Evolutionary conservation across 805 yeast species (phyloP).

Genomic region (Pichia thaimueangensis): DNA sequence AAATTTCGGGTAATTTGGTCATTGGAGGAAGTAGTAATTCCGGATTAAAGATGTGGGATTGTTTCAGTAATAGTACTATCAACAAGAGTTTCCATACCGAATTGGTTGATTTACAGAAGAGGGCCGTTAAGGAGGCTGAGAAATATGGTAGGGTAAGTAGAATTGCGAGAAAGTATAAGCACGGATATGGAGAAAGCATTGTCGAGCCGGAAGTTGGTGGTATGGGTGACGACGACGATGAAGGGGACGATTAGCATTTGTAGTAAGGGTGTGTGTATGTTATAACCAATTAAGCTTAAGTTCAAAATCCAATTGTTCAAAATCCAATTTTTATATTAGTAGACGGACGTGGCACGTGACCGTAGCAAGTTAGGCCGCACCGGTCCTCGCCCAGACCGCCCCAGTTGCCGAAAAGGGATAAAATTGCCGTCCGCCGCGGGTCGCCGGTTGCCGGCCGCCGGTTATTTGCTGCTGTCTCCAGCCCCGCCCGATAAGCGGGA

Average conservation of each 20-base stretch:
- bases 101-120: slow-evolving; percentile 44
- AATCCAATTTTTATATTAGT: too few relatives aligned
- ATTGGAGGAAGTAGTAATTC: slow-evolving; percentile 78
- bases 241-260: slow-evolving; percentile 25
- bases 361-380: too few relatives aligned
- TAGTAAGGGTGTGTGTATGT: not conserved
- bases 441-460: too few relatives aligned
- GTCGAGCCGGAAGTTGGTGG: slow-evolving; percentile 60
- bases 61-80: slow-evolving; percentile 73
- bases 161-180: slow-evolving; percentile 64
- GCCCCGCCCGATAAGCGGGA: too few relatives aligned
- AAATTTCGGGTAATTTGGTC: slow-evolving; percentile 69
- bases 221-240: slow-evolving; percentile 52
- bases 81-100: slow-evolving; percentile 61
- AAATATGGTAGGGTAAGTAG: slow-evolving; percentile 58
- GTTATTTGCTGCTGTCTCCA: too few relatives aligned
- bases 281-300: not conserved
- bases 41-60: slow-evolving; percentile 88
- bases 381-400: too few relatives aligned
- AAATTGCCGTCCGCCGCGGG: too few relatives aligned
- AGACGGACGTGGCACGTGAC: too few relatives aligned
- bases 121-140: slow-evolving; percentile 54
- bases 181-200: slow-evolving; percentile 45
- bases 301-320: too few relatives aligned
- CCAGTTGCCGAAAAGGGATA: too few relatives aligned